Conservation (phyloP, 78 protist genomes). For the Dictyostelium purpureum region DNA sequence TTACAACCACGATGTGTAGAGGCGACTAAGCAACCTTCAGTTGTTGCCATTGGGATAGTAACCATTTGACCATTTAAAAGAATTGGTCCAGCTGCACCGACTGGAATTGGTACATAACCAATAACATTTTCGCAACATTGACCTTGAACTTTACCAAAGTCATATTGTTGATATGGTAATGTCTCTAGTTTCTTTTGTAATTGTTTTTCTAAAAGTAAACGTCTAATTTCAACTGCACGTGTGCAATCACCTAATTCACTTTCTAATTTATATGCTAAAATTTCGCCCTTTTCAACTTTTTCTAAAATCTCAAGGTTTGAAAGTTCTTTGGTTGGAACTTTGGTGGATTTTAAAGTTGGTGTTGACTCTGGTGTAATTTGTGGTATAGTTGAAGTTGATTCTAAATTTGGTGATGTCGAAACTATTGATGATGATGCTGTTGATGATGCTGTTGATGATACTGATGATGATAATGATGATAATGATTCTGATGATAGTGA, state of each 20-base stretch:
- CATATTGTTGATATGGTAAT: constrained; percentile 80
- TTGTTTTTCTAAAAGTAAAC: constrained; percentile 45
- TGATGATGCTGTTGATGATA: too few relatives aligned
- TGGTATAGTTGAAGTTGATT: background rate
- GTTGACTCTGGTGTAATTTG: background rate
- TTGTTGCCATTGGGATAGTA: constrained; percentile 95
- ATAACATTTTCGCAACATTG: constrained; percentile 94
- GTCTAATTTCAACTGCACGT: constrained; percentile 80
- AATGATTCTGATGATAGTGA: too few relatives aligned
- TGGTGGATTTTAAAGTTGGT: constrained; percentile 2
- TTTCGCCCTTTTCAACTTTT: constrained; percentile 41
- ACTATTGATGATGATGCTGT: background rate
- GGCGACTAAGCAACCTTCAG: constrained; percentile 96
- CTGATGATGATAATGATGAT: too few relatives aligned
- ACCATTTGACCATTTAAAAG: constrained; percentile 77
- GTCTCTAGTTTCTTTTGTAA: constrained; percentile 6
- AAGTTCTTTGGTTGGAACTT: background rate
- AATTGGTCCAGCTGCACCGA: constrained; percentile 94
- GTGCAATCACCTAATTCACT: constrained; percentile 72
- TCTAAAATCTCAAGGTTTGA: constrained; percentile 36
- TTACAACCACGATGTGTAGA: constrained; percentile 91
- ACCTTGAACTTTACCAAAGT: constrained; percentile 85
- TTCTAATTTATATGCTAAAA: constrained; percentile 69
- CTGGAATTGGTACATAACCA: constrained; percentile 95
- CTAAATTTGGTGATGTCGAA: background rate